Evolutionary conservation across 169 alveolate genomes (phyloP).

Genomic region (Eimeria praecox): DNA sequence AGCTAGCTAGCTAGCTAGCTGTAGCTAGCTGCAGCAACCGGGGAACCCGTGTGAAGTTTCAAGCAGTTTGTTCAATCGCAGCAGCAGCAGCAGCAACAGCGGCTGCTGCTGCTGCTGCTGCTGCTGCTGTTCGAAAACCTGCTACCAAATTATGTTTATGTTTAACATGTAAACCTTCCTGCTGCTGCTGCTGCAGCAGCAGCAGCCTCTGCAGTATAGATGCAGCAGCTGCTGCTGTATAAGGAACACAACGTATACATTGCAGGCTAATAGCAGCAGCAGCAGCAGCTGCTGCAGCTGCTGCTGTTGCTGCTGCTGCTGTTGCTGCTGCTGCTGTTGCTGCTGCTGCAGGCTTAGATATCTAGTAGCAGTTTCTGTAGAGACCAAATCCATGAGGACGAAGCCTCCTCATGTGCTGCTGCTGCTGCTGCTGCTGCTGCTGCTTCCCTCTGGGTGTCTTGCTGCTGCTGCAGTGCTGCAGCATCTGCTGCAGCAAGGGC

Average conservation of each 20-base stretch:
- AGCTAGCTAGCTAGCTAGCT: conserved; percentile 25
- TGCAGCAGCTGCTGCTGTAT: background rate
- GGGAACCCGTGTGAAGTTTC: background rate
- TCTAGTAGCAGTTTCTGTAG: conserved; percentile 17
- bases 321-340: conserved; percentile 4
- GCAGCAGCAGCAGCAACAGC: conserved; percentile 23
- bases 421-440: conserved; percentile 69
- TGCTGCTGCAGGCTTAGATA: conserved; percentile 4
- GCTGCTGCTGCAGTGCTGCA: conserved; percentile 49
- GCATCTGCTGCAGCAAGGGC: conserved; percentile 58
- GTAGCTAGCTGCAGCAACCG: background rate
- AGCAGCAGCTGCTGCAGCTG: conserved; percentile 33
- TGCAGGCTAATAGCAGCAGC: background rate
- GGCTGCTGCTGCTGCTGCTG: background rate
- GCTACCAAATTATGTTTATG: no score
- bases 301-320: conserved; percentile 7
- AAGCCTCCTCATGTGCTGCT: background rate
- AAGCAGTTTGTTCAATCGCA: background rate
- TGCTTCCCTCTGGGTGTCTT: background rate
- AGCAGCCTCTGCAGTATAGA: background rate
- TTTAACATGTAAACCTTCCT: background rate
- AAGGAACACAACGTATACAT: background rate
- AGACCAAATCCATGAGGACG: conserved; percentile 13
- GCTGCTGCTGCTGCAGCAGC: conserved; percentile 43
- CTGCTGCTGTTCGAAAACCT: background rate